Evolutionary conservation across 2,329 filamentous ascomycete species (phyloP).

Genomic region (Fusarium graminum): DNA sequence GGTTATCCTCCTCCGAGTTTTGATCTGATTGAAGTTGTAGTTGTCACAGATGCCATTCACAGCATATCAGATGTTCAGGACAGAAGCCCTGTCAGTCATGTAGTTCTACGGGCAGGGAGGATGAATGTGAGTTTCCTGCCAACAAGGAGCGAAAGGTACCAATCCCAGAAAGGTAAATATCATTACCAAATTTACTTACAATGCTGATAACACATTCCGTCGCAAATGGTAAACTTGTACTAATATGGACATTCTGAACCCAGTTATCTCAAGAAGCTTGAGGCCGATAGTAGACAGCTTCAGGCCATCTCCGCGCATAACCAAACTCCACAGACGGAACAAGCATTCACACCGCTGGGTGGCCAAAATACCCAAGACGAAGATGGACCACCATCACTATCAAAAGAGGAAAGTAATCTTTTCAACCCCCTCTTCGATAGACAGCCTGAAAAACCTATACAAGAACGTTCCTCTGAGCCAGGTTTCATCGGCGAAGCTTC

Average conservation of each 20-base stretch:
- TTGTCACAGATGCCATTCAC: slow-evolving; percentile 59
- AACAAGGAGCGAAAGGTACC: slow-evolving; percentile 59
- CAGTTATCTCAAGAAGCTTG: slow-evolving; percentile 38
- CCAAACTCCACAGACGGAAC: slow-evolving; percentile 34
- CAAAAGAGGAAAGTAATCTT: slow-evolving; percentile 48
- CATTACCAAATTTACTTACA: neutral
- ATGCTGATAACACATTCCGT: rapidly evolving
- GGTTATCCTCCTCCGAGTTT: neutral
- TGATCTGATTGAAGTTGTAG: slow-evolving; percentile 28
- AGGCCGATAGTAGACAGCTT: slow-evolving; percentile 25
- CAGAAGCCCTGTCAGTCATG: slow-evolving; percentile 59
- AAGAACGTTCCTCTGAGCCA: slow-evolving; percentile 42
- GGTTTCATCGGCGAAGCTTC: slow-evolving; percentile 51
- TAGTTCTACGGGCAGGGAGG: slow-evolving; percentile 52
- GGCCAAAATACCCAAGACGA: slow-evolving; percentile 39
- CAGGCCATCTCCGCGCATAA: slow-evolving; percentile 24
- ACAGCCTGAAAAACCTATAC: slow-evolving; percentile 34
- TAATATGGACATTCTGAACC: neutral
- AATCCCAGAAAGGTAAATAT: slow-evolving; percentile 27
- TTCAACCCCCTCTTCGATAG: slow-evolving; percentile 49
- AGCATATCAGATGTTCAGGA: slow-evolving; percentile 63
- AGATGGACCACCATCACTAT: slow-evolving; percentile 31
- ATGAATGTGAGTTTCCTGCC: slow-evolving; percentile 56
- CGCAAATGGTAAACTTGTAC: neutral
- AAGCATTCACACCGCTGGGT: slow-evolving; percentile 17